Evolutionary conservation across 352 stramenopile species (phyloP).

Genomic region (Phytophthora pistaciae): DNA sequence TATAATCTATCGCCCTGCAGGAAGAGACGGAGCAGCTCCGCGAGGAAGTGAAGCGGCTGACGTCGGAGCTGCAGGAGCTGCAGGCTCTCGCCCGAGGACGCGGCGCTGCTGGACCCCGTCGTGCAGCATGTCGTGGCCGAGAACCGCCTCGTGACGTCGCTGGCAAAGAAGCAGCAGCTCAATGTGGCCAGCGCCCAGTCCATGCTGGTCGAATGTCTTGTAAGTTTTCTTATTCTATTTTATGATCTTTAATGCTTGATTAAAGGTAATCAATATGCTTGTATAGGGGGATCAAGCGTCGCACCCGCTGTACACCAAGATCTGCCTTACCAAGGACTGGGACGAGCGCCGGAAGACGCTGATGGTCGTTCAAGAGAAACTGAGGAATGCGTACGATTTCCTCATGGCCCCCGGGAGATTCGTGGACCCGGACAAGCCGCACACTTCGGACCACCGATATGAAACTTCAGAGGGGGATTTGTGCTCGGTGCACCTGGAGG

Average conservation of each 20-base stretch:
- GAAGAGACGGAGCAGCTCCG: slow-evolving; percentile 27
- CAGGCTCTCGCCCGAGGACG: slow-evolving; percentile 18
- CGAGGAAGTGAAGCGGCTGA: slow-evolving; percentile 13
- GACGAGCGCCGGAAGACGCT: slow-evolving; percentile 37
- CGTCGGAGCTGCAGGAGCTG: slow-evolving; percentile 24
- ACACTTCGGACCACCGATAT: slow-evolving; percentile 24
- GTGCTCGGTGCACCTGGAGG: slow-evolving; percentile 34
- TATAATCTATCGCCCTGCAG: background rate
- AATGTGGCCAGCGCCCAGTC: slow-evolving; percentile 37
- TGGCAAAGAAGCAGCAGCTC: slow-evolving; percentile 43
- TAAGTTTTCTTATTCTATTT: slow-evolving; percentile 4
- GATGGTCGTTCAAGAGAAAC: slow-evolving; percentile 24
- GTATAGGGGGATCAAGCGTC: slow-evolving; percentile 17
- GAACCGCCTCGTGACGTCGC: slow-evolving; percentile 33
- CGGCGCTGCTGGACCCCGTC: slow-evolving; percentile 14
- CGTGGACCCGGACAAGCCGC: slow-evolving; percentile 21
- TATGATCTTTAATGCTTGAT: background rate
- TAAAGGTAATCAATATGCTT: background rate
- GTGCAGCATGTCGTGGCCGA: slow-evolving; percentile 19
- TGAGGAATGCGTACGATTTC: slow-evolving; percentile 30
- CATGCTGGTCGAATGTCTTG: slow-evolving; percentile 35
- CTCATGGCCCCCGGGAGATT: slow-evolving; percentile 21
- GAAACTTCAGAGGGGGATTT: slow-evolving; percentile 18
- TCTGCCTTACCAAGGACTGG: slow-evolving; percentile 27
- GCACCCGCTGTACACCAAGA: slow-evolving; percentile 23